phyloP scores from a whole-genome alignment of 345 rosid genomes.

The Syzygium aromaticum region DNA sequence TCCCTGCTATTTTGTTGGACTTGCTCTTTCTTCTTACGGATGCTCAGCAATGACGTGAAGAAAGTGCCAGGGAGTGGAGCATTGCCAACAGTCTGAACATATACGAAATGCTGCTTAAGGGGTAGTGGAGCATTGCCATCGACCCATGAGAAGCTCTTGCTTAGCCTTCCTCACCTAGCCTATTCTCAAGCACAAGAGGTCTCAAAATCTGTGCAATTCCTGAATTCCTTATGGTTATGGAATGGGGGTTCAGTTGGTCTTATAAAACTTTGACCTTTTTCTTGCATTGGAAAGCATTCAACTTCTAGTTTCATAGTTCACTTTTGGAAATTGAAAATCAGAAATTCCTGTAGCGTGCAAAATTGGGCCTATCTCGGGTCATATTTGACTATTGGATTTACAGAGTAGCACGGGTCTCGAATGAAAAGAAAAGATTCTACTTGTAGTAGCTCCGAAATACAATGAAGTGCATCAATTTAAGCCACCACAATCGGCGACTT shows the following conservation, averaged over 20 bases:
- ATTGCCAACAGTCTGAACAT: neutral
- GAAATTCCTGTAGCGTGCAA: neutral
- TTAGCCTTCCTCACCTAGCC: neutral
- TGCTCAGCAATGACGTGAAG: neutral
- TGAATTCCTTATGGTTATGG: neutral
- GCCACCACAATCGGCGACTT: neutral
- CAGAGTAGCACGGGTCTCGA: neutral
- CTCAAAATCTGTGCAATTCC: neutral
- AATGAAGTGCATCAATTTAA: neutral
- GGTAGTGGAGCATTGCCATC: neutral
- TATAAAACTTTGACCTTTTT: neutral
- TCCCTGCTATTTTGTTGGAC: neutral
- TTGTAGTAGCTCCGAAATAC: neutral
- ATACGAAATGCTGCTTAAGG: neutral
- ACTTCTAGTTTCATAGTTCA: neutral
- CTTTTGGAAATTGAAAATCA: neutral
- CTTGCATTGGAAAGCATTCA: neutral
- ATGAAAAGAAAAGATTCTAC: neutral
- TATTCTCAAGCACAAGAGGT: neutral
- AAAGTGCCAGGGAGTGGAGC: neutral
- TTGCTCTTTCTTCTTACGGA: neutral
- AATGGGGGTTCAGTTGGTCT: no score
- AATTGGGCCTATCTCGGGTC: neutral
- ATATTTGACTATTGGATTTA: neutral
- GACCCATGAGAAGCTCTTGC: neutral